Evolutionary conservation across 306 rosid genomes (phyloP), one percentile per base, ranked within the genome.

Genomic region (Vigna angularis): DNA sequence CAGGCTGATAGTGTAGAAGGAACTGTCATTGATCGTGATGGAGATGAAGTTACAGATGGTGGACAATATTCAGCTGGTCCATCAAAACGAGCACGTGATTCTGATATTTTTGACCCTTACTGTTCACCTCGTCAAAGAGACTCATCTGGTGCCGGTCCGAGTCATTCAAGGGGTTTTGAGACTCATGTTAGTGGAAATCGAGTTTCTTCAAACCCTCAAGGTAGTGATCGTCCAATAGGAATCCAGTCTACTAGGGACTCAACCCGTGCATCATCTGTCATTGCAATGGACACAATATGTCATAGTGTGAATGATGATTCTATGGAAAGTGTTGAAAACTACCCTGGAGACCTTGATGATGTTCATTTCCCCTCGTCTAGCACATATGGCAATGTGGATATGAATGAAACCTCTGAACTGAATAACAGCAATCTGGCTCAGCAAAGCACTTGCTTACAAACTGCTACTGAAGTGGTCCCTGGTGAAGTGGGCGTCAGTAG

Each of bases 1-100:
- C 99, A 93, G 84, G 98, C 97, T 57, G 99, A 95, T 85, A 96
- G 99, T 44, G 91, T 91, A 77, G 98, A 96, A 89, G 99, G 98
- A 88, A 93, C 96, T 80, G 99, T 96, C 47, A 90, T 91, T 81
- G 99, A 96, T 74, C 97, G 97, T 66, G 98, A 95, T 85, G 96
- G 93, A 42, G 99, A 96, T 68, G 99, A 93, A 89, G 94, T 96
- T 80, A 96, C 97, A 14, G 94, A 93, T 70, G 89, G 92, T 30
- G 84, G 93, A 82, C 94, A 87, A 87, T 86, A 91, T 85, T 88
- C 98, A 72, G 98, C 93, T 45, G 97, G 98, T 83, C 98, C 97
- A 61, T 93, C 97, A 69, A 96, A 96, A 85, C 94, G 98, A 45
- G 87, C 87, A 18, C 96, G 99, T 20, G 98, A 93, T 48, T 79